These are phyloP conservation scores for Darksidea phi DNA, from an alignment of 495 filamentous ascomycete genomes.

Conservation along the genomic window DNA sequence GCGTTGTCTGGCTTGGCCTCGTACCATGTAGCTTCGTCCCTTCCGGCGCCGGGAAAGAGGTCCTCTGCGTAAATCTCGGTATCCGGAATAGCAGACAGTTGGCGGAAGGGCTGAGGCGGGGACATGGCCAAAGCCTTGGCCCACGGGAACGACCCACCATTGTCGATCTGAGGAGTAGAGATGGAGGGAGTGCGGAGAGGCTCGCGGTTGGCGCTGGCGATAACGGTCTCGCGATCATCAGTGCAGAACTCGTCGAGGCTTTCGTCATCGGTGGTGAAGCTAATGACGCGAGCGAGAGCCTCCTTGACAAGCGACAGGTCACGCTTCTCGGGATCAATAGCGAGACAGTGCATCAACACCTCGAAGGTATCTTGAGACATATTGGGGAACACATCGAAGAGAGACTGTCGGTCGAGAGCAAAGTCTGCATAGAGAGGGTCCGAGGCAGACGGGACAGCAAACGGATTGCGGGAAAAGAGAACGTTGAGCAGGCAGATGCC, in stretches of 20 bases:
- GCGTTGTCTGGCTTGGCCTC: conserved; percentile 64
- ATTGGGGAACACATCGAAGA: conserved; percentile 97
- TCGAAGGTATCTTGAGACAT: conserved; percentile 98
- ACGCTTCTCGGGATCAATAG: conserved; percentile 84
- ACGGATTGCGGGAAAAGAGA: conserved; percentile 92
- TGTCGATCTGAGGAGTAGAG: conserved; percentile 78
- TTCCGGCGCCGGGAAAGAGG: conserved; percentile 79
- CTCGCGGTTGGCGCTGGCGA: conserved; percentile 86
- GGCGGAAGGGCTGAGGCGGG: conserved; percentile 69
- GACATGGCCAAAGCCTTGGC: conserved; percentile 82
- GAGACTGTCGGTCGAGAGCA: conserved; percentile 82
- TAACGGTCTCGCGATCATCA: conserved; percentile 66
- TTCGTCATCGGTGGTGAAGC: conserved; percentile 94
- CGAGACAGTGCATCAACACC: conserved; percentile 82
- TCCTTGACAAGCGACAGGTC: conserved; percentile 75
- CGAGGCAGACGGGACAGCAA: conserved; percentile 78
- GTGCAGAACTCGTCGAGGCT: conserved; percentile 90
- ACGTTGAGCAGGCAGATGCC: conserved; percentile 95
- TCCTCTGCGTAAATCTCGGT: conserved; percentile 80
- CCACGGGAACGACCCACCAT: conserved; percentile 89
- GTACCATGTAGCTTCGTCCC: conserved; percentile 44
- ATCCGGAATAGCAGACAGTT: conserved; percentile 84
- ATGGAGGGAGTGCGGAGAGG: conserved; percentile 94
- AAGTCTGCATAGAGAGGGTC: conserved; percentile 92
- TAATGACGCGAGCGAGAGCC: conserved; percentile 72